Evolutionary conservation across 202 grass and related monocot genomes (phyloP).

Genomic region (Sporobolus alterniflorus): DNA sequence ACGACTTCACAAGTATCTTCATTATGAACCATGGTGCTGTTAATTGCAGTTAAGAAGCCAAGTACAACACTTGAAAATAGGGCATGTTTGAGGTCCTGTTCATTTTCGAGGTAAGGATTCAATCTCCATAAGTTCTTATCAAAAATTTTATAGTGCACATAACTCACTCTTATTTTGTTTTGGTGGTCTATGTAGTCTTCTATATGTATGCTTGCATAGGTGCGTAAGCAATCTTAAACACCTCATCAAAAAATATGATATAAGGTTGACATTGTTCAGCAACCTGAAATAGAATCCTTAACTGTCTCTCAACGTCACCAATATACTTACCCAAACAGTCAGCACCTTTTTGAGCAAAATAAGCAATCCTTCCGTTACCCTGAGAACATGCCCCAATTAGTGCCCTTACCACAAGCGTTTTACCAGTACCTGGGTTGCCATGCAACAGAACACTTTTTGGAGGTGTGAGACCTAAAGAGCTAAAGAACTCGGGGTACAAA

Average conservation of each 20-base stretch:
- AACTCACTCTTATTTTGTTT: no score
- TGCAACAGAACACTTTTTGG: slow-evolving; percentile 94
- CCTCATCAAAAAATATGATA: slow-evolving; percentile 99
- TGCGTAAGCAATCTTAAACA: no score
- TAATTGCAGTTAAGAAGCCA: no score
- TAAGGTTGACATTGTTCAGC: slow-evolving; percentile 97
- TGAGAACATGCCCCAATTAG: slow-evolving; percentile 96
- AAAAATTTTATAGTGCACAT: no score
- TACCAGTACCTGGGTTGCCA: slow-evolving; percentile 96
- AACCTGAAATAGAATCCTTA: slow-evolving; percentile 96
- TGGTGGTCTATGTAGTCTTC: no score
- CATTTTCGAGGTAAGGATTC: no score
- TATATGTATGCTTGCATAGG: no score
- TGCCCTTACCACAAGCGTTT: slow-evolving; percentile 92
- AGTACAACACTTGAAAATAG: no score
- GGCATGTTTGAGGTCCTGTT: no score
- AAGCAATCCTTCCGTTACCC: slow-evolving; percentile 92
- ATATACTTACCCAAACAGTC: slow-evolving; percentile 99
- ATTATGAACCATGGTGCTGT: no score
- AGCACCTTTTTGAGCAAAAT: slow-evolving; percentile 97
- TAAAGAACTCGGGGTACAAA: slow-evolving; percentile 89
- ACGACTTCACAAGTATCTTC: no score
- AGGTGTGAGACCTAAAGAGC: slow-evolving; percentile 79
- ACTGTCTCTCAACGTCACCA: slow-evolving; percentile 93
- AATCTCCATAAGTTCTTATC: no score